Evolutionary conservation across 1,284 basidiomycete species (phyloP).

Genomic region (Irpex lacteus): DNA sequence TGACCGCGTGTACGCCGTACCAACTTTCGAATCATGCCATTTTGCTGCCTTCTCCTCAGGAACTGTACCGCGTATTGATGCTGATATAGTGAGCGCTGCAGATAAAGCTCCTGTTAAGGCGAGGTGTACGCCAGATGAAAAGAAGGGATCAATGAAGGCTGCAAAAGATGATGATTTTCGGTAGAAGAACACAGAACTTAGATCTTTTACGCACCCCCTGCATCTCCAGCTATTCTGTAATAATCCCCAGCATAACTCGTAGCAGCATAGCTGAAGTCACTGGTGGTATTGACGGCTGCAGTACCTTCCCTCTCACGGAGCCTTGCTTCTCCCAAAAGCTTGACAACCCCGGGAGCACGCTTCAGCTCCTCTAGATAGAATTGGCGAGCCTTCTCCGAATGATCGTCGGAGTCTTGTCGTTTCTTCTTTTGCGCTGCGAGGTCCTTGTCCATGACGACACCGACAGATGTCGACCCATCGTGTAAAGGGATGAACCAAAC

Average conservation of each 20-base stretch:
- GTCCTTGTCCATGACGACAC: constrained; percentile 59
- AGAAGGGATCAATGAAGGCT: constrained; percentile 71
- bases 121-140: constrained; percentile 63
- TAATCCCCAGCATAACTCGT: constrained; percentile 50
- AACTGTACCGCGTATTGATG: constrained; percentile 50
- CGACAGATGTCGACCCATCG: constrained; percentile 59
- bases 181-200: not conserved
- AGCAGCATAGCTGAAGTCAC: constrained; percentile 68
- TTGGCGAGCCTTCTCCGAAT: constrained; percentile 1
- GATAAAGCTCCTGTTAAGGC: constrained; percentile 55
- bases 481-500: constrained; percentile 71
- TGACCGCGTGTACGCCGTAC: constrained; percentile 55
- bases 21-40: constrained; percentile 50
- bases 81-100: constrained; percentile 50
- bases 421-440: constrained; percentile 7
- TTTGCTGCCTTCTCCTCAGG: constrained; percentile 44
- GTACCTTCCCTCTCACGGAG: constrained; percentile 22
- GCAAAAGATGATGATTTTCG: not conserved
- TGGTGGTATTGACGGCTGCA: constrained; percentile 37
- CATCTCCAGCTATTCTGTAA: constrained; percentile 65
- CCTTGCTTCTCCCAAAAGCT: constrained; percentile 39
- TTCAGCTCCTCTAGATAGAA: constrained; percentile 33
- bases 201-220: constrained; percentile 51
- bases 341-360: constrained; percentile 43
- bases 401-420: not conserved